Base-by-base conservation (phyloP, 139 green algal genomes). In the Trebouxia sp. region DNA sequence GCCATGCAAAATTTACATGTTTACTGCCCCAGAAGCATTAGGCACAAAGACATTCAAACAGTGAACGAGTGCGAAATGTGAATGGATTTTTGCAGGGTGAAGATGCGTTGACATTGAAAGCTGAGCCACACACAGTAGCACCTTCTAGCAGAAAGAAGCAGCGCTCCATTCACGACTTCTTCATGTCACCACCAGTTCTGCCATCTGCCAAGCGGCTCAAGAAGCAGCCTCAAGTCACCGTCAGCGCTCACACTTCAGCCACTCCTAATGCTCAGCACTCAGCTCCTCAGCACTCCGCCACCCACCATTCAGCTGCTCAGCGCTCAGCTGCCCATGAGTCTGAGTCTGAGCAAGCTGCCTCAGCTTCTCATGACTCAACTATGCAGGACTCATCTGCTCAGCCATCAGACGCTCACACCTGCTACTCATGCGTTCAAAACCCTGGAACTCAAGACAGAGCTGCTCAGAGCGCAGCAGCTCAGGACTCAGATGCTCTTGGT, bases 131-230 rank as follows among this genome's bases (percentile, higher is more conserved):
- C 35, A 37, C 32, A 28, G 62, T 24, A 15, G 12, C 15, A 15
- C 42, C 28, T 14, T 42, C 62, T 10, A 72, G 32, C 32, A 72
- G 62, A 24, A 72, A 45, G 32, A 32, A 70, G 58, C 58, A 72
- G 62, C 32, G 62, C 32, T 72, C 62, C 32, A 72, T 72, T n/a
- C 7, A 35, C 15, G 62, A 72, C 35, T 72, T 72, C 62, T 72
- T 72, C 32, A 45, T 41, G 15, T 72, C 62, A 9, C 62, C 62
- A 45, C 62, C 62, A 30, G 62, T 43, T 35, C 1, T 72, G 11
- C 62, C 6, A 14, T 72, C 62, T n/a, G 62, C 62, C 20, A 72
- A 72, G 62, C 20, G 62, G 11, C 62, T 72, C 32, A 72, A 30
- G 62, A 72, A 32, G 42, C 32, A 72, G 35, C 6, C 62, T 15